Base-by-base conservation (phyloP, 257 asterid genomes). In the Sherardia arvensis region DNA sequence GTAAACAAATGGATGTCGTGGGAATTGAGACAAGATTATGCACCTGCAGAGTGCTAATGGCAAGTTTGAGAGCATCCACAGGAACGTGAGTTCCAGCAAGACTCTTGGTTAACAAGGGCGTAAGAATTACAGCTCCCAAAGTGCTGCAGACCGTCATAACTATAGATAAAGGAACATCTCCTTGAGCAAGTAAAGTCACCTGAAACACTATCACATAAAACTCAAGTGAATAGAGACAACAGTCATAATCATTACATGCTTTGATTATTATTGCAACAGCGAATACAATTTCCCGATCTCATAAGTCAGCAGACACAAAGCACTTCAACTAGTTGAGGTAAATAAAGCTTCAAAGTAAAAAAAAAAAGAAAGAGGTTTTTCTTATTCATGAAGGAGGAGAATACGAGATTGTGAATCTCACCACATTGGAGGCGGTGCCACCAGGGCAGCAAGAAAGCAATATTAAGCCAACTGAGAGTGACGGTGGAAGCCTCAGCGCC, bases 341-440 rank as follows among this genome's bases (percentile, higher is more conserved):
- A 49, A 69, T 7, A 1, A 20, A 23, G 30, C 17, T 21, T 60
- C 34, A 18, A 7, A 40, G 21, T 49, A 4, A 11, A 40, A 17
- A 12, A 32, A n/a, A n/a, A n/a, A n/a, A n/a, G n/a, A n/a, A n/a
- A n/a, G n/a, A n/a, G n/a, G n/a, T n/a, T 27, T 21, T 21, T 21
- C 17, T 9, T 1, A 36, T 27, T 10, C 10, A 9, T 5, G 14
- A 54, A 14, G n/a, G n/a, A n/a, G n/a, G n/a, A 23, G 33, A 47
- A 25, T 18, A 22, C 18, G 20, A 59, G 58, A 25, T 22, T 38
- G 34, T 69, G 56, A 74, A 20, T 28, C 88, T 77, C 83, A 91
- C 98, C 94, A 91, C 98, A 33, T 91, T 91, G 66, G 98, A 91
- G 22, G 98, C 96, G 4, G 98, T 86, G 22, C 98, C 98, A 1